A percentile compares a stretch with the other conserved stretches of the same genome.
phyloP scores from a whole-genome alignment of 1,284 basidiomycete genomes.

The Microbotryum lychnidis-dioicae region DNA sequence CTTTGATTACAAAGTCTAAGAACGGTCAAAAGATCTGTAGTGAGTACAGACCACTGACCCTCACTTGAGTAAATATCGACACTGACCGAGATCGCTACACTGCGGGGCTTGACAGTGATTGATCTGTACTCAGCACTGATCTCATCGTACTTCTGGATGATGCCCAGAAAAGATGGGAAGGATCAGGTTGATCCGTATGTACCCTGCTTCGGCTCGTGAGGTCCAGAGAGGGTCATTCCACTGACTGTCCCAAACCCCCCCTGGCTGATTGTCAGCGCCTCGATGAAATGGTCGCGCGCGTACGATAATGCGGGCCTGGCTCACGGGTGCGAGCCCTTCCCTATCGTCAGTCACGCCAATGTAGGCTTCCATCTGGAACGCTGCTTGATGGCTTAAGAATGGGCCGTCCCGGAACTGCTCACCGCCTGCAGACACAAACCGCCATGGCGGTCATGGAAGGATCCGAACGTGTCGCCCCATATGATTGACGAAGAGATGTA shows the following conservation, averaged over 20 bases:
- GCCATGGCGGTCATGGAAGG: constrained; percentile 30
- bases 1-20: neutral
- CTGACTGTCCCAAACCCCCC: too few species aligned
- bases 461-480: constrained; percentile 8
- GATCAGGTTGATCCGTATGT: constrained; percentile 3
- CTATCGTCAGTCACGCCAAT: constrained; percentile 1
- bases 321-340: constrained; percentile 26
- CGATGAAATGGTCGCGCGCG: constrained; percentile 11
- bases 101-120: neutral
- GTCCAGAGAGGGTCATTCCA: too few species aligned
- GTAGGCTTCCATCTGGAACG: neutral
- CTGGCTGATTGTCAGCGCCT: neutral
- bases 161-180: neutral
- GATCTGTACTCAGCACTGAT: neutral
- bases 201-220: neutral
- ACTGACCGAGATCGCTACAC: neutral
- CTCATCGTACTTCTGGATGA: neutral
- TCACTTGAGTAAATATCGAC: too few species aligned
- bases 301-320: constrained; percentile 15
- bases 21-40: neutral
- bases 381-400: neutral
- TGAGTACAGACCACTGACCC: neutral
- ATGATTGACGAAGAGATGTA: constrained; percentile 19
- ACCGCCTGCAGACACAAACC: constrained; percentile 30
- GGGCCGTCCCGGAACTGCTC: neutral